Percentiles rank a stretch among this genome's conserved stretches.
phyloP scores from a whole-genome alignment of 2,329 filamentous ascomycete genomes.

The Dactylellina parvicollis region DNA sequence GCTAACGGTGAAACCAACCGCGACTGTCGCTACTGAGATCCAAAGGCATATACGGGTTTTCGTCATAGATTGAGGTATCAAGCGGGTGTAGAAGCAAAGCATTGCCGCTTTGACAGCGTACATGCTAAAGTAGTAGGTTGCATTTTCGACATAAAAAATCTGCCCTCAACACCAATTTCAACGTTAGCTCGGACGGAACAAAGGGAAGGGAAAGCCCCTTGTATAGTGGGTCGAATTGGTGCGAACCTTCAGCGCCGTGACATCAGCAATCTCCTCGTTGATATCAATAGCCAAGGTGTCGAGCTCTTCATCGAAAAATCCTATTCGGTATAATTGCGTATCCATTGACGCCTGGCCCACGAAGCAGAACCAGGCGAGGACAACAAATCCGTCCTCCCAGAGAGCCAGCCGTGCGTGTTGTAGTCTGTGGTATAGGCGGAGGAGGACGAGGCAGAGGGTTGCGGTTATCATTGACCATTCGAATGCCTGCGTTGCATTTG shows the following conservation, averaged over 20 bases:
- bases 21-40: conserved; percentile 7
- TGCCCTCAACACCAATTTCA: no score
- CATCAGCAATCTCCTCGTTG: not conserved
- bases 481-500: conserved; percentile 22
- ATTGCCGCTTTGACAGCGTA: conserved; percentile 47
- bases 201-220: no score
- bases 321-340: conserved; percentile 19
- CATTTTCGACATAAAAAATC: conserved; percentile 46
- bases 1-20: conserved; percentile 26
- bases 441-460: conserved; percentile 20
- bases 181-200: no score
- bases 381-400: conserved; percentile 46
- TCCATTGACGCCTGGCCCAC: conserved; percentile 27
- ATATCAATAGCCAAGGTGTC: conserved; percentile 6
- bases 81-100: conserved; percentile 40
- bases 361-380: conserved; percentile 39
- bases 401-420: conserved; percentile 19
- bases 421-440: conserved; percentile 36
- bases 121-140: conserved; percentile 39
- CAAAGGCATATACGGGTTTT: conserved; percentile 37
- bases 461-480: conserved; percentile 49
- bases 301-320: conserved; percentile 24
- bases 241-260: conserved; percentile 20
- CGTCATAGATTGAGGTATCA: conserved; percentile 34
- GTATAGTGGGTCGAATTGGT: no score